Percentiles rank a stretch among this genome's conserved stretches.
phyloP scores from a whole-genome alignment of 371 early-diverging fungal species.

The Rhizopus delemar region DNA sequence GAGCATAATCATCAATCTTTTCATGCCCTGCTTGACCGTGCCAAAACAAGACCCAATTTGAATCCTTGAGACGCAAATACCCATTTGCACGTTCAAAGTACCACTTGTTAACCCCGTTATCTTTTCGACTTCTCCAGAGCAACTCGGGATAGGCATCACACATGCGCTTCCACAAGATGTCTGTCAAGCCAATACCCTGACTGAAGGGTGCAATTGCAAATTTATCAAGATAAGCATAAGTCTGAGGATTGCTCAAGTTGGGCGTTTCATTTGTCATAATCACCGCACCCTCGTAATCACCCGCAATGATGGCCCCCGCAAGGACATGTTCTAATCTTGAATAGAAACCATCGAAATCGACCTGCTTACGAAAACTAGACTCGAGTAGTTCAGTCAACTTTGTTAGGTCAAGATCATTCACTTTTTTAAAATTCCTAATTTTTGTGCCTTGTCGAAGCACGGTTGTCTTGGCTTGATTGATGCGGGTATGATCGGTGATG shows the following conservation, averaged over 20 bases:
- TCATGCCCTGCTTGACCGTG: conserved; percentile 60
- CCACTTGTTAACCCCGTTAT: conserved; percentile 94
- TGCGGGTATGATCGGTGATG: conserved; percentile 22
- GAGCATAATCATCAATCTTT: conserved; percentile 35
- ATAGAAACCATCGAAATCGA: conserved; percentile 64
- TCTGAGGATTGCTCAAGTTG: conserved; percentile 1
- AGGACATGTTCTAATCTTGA: conserved; percentile 58
- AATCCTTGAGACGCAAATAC: conserved; percentile 59
- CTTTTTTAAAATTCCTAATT: conserved; percentile 52
- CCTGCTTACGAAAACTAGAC: conserved; percentile 72
- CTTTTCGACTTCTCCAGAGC: conserved; percentile 85
- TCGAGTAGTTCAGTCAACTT: conserved; percentile 71
- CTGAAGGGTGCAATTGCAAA: conserved; percentile 85
- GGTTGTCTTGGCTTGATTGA: conserved; percentile 59
- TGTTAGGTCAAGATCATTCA: conserved; percentile 55
- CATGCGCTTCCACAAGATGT: conserved; percentile 87
- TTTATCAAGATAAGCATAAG: conserved; percentile 81
- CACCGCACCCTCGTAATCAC: conserved; percentile 74
- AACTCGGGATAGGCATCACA: conserved; percentile 69
- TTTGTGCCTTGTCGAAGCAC: conserved; percentile 79
- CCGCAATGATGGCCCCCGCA: conserved; percentile 77
- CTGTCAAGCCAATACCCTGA: conserved; percentile 92
- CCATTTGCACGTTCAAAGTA: conserved; percentile 90
- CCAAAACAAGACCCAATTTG: conserved; percentile 81
- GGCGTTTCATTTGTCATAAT: conserved; percentile 40